Base-by-base conservation (phyloP, 2,329 filamentous ascomycete species). In the Coniochaeta sp. region DNA sequence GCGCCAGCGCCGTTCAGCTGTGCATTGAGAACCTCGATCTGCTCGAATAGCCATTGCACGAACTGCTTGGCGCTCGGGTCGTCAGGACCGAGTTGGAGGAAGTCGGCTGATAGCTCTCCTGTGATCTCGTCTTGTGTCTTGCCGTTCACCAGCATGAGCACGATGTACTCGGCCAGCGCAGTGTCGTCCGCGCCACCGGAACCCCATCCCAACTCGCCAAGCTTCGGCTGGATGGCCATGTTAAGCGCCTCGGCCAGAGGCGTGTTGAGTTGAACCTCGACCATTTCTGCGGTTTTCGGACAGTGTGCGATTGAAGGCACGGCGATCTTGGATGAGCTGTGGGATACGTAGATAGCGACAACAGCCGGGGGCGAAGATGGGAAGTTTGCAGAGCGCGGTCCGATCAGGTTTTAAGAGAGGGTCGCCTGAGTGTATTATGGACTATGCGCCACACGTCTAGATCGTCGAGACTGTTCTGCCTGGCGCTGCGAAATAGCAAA, bases 61-160 rank as follows among this genome's bases (percentile, higher is more conserved):
- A 99, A 98, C 59, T 93, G 88, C 63, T 84, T 85, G 8, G 91
- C 91, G 65, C 87, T 88, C 58, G 89, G 86, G 67, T 97, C 93
- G 62, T 96, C 92, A 55, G 91, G 87, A 2, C 86, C 86, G 5
- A 97, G 83, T 61, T 87, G 87, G 2, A 99, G 83, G 47, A 99
- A 83, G 68, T 99, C 95, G 65, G 88, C 89, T 1, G 93, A 89
- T 16, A 99, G 85, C 72, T 99, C 95, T 50, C 85, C 80, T 11
- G 92, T 89, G 65, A 99, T 93, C 72, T 97, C 89, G 58, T 93
- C 87, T 72, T 96, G 89, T 4, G 89, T 92, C 75, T 96, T 97
- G 68, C 93, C 91, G 76, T 97, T 98, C 64, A 91, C 91, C 34
- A 99, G 84, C 93, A 98, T 97, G 64, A 98, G 85, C 62, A 98